A percentile compares a stretch with the other conserved stretches of the same genome.
Evolutionary conservation across 129 eudicot species (phyloP).

Genomic region (Pittosporum tobira): DNA sequence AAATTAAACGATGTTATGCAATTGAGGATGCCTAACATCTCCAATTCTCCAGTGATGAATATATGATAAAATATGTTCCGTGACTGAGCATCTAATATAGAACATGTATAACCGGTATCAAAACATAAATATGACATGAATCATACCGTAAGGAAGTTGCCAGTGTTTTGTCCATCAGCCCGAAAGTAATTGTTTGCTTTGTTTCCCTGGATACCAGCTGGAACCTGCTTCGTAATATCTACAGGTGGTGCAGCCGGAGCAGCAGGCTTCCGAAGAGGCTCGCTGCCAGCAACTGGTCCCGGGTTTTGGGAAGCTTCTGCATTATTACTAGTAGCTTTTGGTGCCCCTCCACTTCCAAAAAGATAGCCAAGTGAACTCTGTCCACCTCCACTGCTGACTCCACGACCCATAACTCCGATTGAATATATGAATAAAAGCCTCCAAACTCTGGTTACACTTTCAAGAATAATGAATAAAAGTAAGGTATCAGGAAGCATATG

Average conservation of each 20-base stretch:
- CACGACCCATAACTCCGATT: slow-evolving; percentile 59
- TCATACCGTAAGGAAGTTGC: slow-evolving; percentile 79
- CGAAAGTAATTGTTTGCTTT: slow-evolving; percentile 51
- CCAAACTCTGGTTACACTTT: slow-evolving; percentile 1
- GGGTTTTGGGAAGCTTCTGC: slow-evolving; percentile 25
- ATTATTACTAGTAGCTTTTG: slow-evolving; percentile 34
- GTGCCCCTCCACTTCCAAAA: slow-evolving; percentile 59
- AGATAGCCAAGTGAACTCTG: slow-evolving; percentile 74
- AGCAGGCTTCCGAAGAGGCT: slow-evolving; percentile 39
- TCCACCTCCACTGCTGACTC: slow-evolving; percentile 81
- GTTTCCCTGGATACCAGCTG: slow-evolving; percentile 64
- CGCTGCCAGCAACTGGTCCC: slow-evolving; percentile 22
- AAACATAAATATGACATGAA: slow-evolving; percentile 2
- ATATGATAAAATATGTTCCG: background rate
- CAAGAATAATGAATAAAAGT: background rate
- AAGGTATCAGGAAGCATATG: background rate
- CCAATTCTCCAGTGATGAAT: too few relatives aligned
- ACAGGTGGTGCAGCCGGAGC: slow-evolving; percentile 26
- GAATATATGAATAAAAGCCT: background rate
- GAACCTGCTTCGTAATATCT: slow-evolving; percentile 49
- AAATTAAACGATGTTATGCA: background rate
- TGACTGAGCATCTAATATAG: background rate
- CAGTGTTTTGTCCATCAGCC: slow-evolving; percentile 78
- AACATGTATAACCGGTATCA: background rate
- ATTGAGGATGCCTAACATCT: background rate